A percentile compares a stretch with the other conserved stretches of the same genome.
phyloP scores from a whole-genome alignment of 345 rosid genomes.

The Eucalyptus microcorys region DNA sequence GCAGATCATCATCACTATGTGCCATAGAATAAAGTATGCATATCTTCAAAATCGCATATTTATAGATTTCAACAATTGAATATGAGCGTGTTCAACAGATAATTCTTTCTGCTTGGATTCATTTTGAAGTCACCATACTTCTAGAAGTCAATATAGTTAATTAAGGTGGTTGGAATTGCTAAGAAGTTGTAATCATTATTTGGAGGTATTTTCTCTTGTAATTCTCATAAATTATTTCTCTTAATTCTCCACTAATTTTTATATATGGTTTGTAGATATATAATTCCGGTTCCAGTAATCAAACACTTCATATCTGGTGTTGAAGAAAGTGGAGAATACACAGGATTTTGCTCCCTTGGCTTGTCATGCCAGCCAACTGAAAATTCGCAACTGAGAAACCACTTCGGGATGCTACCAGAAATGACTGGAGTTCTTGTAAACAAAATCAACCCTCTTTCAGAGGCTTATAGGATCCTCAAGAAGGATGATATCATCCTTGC shows the following conservation, averaged over 20 bases:
- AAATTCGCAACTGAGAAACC: conserved; percentile 62
- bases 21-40: neutral
- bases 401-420: conserved; percentile 46
- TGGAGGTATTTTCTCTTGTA: neutral
- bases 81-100: neutral
- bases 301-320: conserved; percentile 68
- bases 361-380: conserved; percentile 79
- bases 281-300: conserved; percentile 79
- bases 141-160: neutral
- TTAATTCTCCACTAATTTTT: neutral
- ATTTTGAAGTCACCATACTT: neutral
- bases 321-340: conserved; percentile 57
- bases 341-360: conserved; percentile 80
- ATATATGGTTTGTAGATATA: conserved; percentile 39
- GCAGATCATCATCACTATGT: neutral
- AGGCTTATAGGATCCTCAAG: conserved; percentile 40
- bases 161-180: neutral
- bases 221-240: neutral
- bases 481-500: conserved; percentile 74
- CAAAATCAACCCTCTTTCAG: conserved; percentile 74
- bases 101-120: neutral
- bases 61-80: neutral
- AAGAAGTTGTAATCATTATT: neutral
- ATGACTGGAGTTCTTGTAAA: conserved; percentile 77
- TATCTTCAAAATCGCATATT: neutral